Percentiles rank a stretch among this genome's conserved stretches.
These are phyloP conservation scores for Cladophialophora exuberans DNA, from an alignment of 2,329 filamentous ascomycete genomes.

Conservation along the genomic window DNA sequence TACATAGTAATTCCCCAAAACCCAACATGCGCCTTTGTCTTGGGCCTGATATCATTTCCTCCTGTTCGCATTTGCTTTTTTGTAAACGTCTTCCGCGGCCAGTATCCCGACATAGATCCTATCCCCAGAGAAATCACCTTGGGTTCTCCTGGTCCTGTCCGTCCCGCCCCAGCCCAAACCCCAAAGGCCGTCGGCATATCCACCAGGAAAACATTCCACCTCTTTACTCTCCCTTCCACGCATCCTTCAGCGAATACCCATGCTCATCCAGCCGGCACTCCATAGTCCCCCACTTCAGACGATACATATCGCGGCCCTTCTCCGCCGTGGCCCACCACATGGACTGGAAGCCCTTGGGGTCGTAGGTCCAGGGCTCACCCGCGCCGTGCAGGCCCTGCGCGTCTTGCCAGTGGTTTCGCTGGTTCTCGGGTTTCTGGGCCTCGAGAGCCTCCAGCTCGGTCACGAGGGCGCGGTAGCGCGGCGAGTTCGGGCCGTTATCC, in stretches of 20 bases:
- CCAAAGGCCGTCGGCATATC: too few relatives aligned
- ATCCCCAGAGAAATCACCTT: too few relatives aligned
- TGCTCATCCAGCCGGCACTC: slow-evolving; percentile 1
- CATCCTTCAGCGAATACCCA: background rate
- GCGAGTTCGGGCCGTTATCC: background rate
- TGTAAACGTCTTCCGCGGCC: too few relatives aligned
- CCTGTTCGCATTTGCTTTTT: too few relatives aligned
- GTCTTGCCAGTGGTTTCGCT: background rate
- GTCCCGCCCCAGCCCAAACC: too few relatives aligned
- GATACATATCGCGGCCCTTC: slow-evolving; percentile 1
- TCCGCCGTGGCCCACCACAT: slow-evolving; percentile 5
- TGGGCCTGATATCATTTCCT: too few relatives aligned
- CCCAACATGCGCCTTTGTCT: too few relatives aligned
- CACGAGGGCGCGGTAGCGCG: background rate
- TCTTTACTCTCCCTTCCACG: too few relatives aligned
- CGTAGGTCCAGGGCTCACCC: slow-evolving; percentile 1
- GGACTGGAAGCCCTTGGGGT: background rate
- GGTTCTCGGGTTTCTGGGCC: background rate
- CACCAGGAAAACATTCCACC: too few relatives aligned
- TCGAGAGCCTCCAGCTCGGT: background rate
- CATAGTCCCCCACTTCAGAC: background rate
- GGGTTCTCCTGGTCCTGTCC: too few relatives aligned
- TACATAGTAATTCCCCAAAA: too few relatives aligned
- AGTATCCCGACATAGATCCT: too few relatives aligned
- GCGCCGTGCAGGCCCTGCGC: background rate